These are phyloP conservation scores for Francoa sonchifolia DNA, from an alignment of 441 rosid genomes.

Conservation along the genomic window DNA sequence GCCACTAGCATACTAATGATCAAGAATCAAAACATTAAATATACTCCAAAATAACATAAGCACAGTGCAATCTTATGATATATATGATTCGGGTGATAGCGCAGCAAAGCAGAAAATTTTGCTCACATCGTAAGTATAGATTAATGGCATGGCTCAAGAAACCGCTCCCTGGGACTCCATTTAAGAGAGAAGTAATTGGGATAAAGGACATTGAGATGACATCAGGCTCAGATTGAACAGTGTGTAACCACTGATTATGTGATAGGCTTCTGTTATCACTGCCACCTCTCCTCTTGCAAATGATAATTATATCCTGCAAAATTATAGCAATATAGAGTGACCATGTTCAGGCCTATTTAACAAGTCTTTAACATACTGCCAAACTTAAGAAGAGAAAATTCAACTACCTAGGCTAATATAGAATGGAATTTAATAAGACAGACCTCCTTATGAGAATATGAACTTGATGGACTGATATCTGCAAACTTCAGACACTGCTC, in stretches of 20 bases:
- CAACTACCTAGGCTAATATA: no score
- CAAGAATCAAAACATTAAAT: no score
- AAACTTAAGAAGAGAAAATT: no score
- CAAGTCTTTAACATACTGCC: no score
- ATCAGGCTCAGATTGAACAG: conserved; percentile 82
- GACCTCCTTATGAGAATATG: conserved; percentile 88
- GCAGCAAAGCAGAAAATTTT: conserved; percentile 9
- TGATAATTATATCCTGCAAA: conserved; percentile 56
- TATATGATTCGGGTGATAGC: no score
- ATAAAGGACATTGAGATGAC: conserved; percentile 82
- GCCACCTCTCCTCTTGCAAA: conserved; percentile 88
- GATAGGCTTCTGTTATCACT: conserved; percentile 40
- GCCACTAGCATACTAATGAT: no score
- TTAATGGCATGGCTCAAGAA: conserved; percentile 94
- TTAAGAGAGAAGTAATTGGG: conserved; percentile 83
- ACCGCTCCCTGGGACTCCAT: conserved; percentile 87
- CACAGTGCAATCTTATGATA: no score
- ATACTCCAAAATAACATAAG: no score
- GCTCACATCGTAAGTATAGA: conserved; percentile 88
- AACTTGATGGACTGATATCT: conserved; percentile 62
- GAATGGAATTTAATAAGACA: no score
- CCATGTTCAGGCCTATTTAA: no score
- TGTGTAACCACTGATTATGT: conserved; percentile 79
- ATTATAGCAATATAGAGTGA: no score
- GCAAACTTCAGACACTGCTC: conserved; percentile 79